A percentile compares a stretch with the other conserved stretches of the same genome.
These are phyloP conservation scores for Suillus clintonianus DNA, from an alignment of 768 basidiomycete species.

Conservation along the genomic window DNA sequence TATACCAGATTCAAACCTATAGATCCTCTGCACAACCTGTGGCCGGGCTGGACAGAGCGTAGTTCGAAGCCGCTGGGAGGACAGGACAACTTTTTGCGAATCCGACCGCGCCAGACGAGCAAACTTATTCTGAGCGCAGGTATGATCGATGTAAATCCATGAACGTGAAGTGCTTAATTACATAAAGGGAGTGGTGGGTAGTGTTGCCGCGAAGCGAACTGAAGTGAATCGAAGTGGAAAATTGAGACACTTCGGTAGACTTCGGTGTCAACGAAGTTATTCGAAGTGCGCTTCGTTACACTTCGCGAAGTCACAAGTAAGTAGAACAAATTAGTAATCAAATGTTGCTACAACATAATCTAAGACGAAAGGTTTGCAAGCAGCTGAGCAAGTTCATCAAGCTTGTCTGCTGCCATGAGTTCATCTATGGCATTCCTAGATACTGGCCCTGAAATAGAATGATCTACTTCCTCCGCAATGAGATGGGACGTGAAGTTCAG, in stretches of 20 bases:
- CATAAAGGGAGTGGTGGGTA: too few relatives aligned
- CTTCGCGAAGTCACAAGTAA: background rate
- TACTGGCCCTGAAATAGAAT: background rate
- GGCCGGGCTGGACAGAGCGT: too few relatives aligned
- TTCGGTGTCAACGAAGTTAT: too few relatives aligned
- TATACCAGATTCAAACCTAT: background rate
- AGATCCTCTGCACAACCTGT: background rate
- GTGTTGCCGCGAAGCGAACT: too few relatives aligned
- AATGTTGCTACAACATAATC: background rate
- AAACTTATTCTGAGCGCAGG: too few relatives aligned
- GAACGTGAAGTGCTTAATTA: too few relatives aligned
- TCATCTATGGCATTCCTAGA: background rate
- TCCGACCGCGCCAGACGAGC: too few relatives aligned
- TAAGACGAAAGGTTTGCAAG: background rate
- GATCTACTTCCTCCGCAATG: background rate
- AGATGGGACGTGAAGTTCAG: conserved; percentile 17
- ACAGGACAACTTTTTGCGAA: too few relatives aligned
- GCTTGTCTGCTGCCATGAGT: background rate
- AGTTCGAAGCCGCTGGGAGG: too few relatives aligned
- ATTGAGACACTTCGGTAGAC: too few relatives aligned
- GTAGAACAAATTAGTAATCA: background rate
- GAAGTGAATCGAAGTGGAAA: too few relatives aligned
- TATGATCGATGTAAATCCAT: too few relatives aligned
- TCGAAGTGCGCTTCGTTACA: background rate
- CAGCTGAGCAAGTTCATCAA: background rate